A percentile compares a stretch with the other conserved stretches of the same genome.
These are phyloP conservation scores for Fraxinus greggii DNA, from an alignment of 305 asterid species.

Conservation along the genomic window DNA sequence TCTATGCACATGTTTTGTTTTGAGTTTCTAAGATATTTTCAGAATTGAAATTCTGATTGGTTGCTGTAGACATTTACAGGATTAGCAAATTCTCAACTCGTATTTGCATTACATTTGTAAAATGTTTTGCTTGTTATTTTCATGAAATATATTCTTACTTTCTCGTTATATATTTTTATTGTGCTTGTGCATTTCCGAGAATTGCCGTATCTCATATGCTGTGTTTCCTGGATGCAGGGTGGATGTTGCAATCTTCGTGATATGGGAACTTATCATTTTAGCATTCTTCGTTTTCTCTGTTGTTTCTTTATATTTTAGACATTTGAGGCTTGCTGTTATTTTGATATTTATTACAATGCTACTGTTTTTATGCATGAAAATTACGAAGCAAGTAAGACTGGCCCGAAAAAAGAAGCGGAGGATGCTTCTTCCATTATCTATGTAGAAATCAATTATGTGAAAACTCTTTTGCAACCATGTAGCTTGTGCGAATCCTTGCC, in stretches of 20 bases:
- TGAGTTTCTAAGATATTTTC: not conserved
- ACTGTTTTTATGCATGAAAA: slow-evolving; percentile 68
- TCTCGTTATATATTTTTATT: not conserved
- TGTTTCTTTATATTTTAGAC: slow-evolving; percentile 73
- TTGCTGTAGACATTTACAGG: not conserved
- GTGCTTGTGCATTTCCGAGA: not conserved
- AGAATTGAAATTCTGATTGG: not conserved
- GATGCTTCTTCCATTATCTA: slow-evolving; percentile 94
- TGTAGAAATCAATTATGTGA: slow-evolving; percentile 41
- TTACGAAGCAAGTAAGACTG: slow-evolving; percentile 67
- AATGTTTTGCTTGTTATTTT: not conserved
- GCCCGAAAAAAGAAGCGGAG: slow-evolving; percentile 84
- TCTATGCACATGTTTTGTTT: not conserved
- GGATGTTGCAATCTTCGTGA: slow-evolving; percentile 76
- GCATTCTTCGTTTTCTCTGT: slow-evolving; percentile 80
- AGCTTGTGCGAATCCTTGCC: slow-evolving; percentile 32
- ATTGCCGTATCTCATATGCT: not conserved
- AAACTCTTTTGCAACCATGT: slow-evolving; percentile 24
- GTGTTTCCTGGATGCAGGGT: slow-evolving; percentile 54
- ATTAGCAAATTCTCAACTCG: not conserved
- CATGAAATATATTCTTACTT: not conserved
- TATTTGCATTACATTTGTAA: not conserved
- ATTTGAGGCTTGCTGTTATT: slow-evolving; percentile 60
- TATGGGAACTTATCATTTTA: slow-evolving; percentile 83
- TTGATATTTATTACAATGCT: slow-evolving; percentile 54